Evolutionary conservation across 2,329 filamentous ascomycete species (phyloP), one percentile per base, ranked within the genome.

Genomic region (Botrytis hyacinthi): DNA sequence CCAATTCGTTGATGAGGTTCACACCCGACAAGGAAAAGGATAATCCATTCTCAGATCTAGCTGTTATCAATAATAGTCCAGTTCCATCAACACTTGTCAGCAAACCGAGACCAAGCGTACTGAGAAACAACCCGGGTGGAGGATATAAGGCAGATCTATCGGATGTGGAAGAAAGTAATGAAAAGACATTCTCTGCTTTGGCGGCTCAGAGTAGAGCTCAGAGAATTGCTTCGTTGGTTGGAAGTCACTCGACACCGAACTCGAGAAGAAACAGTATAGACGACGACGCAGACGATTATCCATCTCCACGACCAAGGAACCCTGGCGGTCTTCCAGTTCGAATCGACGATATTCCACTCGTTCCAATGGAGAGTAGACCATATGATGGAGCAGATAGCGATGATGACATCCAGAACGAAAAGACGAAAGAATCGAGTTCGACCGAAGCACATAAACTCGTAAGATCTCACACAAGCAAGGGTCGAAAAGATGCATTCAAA

Each of bases 361-460:
- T 75, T 57, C 74, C 79, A 26, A 77, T 81, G 75, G 76, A 76
- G n/a, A 75, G 70, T 44, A 76, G 75, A 48, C 74, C 74, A 32
- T 80, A 79, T 70, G 71, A 71, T 35, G 77, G 48, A 46, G 71
- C 71, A 35, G 79, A 79, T 20, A 77, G 75, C 62, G 78, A 80
- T 37, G 78, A 79, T 14, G 77, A 79, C 4, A 75, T 77, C 22
- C 66, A 73, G 3, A 75, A 74, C 16, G 74, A 73, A 20, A 73
- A 75, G 46, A 70, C 51, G 20, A 78, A 79, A 46, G 63, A 61
- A 37, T 74, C 76, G 12, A 78, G 75, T 75, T 80, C 75, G 57
- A 74, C 82, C 78, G 85, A 86, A 75, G 86, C 86, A 40, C 82
- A 83, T 72, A 83, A 82, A 69, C 78, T 85, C 8, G 84, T 85